A percentile compares a stretch with the other conserved stretches of the same genome.
phyloP scores from a whole-genome alignment of 2,329 filamentous ascomycete species.

The Pseudogymnoascus verrucosus region DNA sequence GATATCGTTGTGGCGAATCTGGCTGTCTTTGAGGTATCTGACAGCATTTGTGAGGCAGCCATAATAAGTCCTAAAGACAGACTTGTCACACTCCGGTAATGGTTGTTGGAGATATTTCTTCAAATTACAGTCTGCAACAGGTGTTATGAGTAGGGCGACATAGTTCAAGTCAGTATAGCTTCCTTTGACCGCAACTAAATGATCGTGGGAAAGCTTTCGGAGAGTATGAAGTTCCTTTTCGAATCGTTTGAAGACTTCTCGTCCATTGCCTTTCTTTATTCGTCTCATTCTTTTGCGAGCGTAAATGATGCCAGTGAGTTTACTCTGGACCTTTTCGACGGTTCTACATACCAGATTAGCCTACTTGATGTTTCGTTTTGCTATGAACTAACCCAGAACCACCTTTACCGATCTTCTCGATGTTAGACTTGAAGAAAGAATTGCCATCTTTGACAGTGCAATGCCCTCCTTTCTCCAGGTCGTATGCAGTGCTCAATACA shows the following conservation, averaged over 20 bases:
- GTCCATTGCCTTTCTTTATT: background rate
- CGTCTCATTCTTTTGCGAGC: slow-evolving; percentile 11
- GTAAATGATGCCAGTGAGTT: slow-evolving; percentile 10
- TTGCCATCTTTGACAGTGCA: slow-evolving; percentile 11
- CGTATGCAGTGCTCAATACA: slow-evolving; percentile 5
- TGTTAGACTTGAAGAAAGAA: background rate
- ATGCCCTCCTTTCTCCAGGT: slow-evolving; percentile 10
- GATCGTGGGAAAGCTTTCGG: slow-evolving; percentile 7
- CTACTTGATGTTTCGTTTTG: background rate
- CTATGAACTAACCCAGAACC: background rate
- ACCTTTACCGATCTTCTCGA: slow-evolving; percentile 11
- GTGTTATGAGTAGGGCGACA: slow-evolving; percentile 7
- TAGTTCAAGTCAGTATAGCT: slow-evolving; percentile 9
- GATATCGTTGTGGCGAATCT: slow-evolving; percentile 16
- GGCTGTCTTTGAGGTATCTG: slow-evolving; percentile 15
- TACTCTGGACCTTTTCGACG: slow-evolving; percentile 12
- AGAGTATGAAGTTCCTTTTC: background rate
- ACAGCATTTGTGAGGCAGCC: background rate
- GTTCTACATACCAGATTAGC: slow-evolving; percentile 9
- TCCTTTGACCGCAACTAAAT: slow-evolving; percentile 6
- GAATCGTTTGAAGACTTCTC: slow-evolving; percentile 8
- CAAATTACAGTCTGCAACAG: slow-evolving; percentile 3
- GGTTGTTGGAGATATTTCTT: background rate
- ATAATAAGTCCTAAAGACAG: background rate
- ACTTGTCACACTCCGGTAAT: background rate